These are phyloP conservation scores for Phytopythium vexans DNA, from an alignment of 352 stramenopile genomes.

Conservation along the genomic window DNA sequence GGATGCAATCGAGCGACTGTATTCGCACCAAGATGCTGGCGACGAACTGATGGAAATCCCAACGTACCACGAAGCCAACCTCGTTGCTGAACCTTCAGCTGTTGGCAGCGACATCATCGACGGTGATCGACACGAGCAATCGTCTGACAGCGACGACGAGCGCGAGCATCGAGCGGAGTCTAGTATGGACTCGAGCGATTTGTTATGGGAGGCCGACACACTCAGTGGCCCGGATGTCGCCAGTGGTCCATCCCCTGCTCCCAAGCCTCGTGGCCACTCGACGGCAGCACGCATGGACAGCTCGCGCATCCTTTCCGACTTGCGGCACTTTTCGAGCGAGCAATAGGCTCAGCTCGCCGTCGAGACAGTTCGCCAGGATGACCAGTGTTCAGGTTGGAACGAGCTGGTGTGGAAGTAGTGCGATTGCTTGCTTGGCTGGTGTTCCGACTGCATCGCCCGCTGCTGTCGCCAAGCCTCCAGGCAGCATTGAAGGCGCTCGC, in stretches of 20 bases:
- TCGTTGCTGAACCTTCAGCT: too few species aligned
- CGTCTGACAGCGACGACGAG: slow-evolving; percentile 1
- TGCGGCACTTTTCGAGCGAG: slow-evolving; percentile 1
- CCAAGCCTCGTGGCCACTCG: not conserved
- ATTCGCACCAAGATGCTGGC: not conserved
- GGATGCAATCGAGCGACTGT: too few species aligned
- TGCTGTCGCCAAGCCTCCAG: too few species aligned
- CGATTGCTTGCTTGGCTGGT: too few species aligned
- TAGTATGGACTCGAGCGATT: slow-evolving; percentile 29
- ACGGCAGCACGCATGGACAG: slow-evolving; percentile 5
- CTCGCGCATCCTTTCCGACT: slow-evolving; percentile 8
- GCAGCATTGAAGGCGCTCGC: too few species aligned
- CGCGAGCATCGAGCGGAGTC: slow-evolving; percentile 6
- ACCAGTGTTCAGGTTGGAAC: not conserved
- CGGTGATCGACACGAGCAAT: too few species aligned
- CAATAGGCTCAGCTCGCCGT: not conserved
- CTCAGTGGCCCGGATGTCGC: not conserved
- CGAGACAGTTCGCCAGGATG: slow-evolving; percentile 32
- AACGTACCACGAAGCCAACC: not conserved
- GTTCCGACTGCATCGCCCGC: too few species aligned
- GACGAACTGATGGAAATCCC: not conserved
- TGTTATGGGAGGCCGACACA: slow-evolving; percentile 32
- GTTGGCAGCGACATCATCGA: slow-evolving; percentile 5
- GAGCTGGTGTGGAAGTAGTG: too few species aligned
- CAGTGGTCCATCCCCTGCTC: not conserved